These are phyloP conservation scores for Candida nonsorbophila DNA, from an alignment of 805 yeast species.

Conservation along the genomic window DNA sequence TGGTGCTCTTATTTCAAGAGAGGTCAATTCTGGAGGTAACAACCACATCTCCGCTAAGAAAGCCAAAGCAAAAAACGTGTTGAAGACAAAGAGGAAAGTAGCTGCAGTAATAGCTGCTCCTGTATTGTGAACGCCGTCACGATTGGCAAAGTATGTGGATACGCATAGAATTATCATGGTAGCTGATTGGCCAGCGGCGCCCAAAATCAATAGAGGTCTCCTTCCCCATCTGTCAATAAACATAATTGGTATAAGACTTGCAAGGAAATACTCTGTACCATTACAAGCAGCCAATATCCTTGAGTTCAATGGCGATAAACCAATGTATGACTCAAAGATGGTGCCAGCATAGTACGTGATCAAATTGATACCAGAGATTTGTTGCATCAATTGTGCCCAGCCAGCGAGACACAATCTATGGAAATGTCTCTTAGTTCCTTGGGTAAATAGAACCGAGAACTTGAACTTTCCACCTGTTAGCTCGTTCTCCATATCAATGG, in stretches of 20 bases:
- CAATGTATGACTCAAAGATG: slow-evolving; percentile 38
- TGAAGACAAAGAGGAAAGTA: slow-evolving; percentile 49
- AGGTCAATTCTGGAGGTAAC: slow-evolving; percentile 56
- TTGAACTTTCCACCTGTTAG: slow-evolving; percentile 19
- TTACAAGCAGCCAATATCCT: slow-evolving; percentile 40
- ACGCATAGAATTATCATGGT: slow-evolving; percentile 47
- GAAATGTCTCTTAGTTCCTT: slow-evolving; percentile 41
- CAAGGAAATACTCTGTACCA: slow-evolving; percentile 40
- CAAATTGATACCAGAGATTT: slow-evolving; percentile 45
- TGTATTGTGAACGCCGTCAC: no score
- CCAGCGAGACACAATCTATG: slow-evolving; percentile 42
- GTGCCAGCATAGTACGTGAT: slow-evolving; percentile 41
- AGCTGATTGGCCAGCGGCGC: slow-evolving; percentile 38
- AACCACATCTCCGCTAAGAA: slow-evolving; percentile 56
- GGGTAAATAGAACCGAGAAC: slow-evolving; percentile 24
- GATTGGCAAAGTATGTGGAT: slow-evolving; percentile 33
- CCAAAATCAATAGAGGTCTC: slow-evolving; percentile 30
- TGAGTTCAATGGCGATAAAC: slow-evolving; percentile 36
- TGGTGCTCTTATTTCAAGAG: slow-evolving; percentile 52
- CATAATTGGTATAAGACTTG: slow-evolving; percentile 40
- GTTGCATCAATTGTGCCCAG: slow-evolving; percentile 44
- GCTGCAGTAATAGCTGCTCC: slow-evolving; percentile 64
- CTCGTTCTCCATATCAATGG: slow-evolving; percentile 17
- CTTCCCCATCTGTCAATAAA: slow-evolving; percentile 42
- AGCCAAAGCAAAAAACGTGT: slow-evolving; percentile 50